A percentile compares a stretch with the other conserved stretches of the same genome.
phyloP scores from a whole-genome alignment of 1,284 basidiomycete species.

The Psilocybe mexicana region DNA sequence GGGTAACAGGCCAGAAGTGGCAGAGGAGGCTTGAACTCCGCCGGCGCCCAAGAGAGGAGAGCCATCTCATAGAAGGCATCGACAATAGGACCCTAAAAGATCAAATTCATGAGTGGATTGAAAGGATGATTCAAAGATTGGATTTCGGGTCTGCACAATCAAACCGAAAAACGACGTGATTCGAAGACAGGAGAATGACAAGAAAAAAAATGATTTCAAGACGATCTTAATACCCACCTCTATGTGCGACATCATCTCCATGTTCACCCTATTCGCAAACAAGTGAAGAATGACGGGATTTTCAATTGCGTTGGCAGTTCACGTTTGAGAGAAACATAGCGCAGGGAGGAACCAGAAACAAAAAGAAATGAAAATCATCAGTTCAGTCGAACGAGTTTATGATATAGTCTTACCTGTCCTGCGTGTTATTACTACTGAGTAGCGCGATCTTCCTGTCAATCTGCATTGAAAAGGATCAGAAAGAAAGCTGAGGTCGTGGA shows the following conservation, averaged over 20 bases:
- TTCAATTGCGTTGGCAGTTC: too few relatives aligned
- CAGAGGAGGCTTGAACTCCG: constrained; percentile 2
- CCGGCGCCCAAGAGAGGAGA: constrained; percentile 7
- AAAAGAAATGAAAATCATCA: background rate
- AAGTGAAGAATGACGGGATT: too few relatives aligned
- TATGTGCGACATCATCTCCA: constrained; percentile 15
- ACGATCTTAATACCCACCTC: background rate
- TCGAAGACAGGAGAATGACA: too few relatives aligned
- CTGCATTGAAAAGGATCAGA: background rate
- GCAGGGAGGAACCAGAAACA: background rate
- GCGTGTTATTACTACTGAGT: constrained; percentile 13
- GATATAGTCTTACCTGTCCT: constrained; percentile 3
- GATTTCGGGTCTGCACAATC: too few relatives aligned
- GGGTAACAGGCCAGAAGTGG: background rate
- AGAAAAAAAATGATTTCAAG: background rate
- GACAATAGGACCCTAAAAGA: constrained; percentile 8
- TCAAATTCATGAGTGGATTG: too few relatives aligned
- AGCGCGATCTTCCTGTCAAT: constrained; percentile 12
- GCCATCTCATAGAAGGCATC: constrained; percentile 16
- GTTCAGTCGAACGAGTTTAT: too few relatives aligned
- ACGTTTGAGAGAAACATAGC: background rate
- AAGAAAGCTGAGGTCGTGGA: too few relatives aligned
- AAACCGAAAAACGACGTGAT: too few relatives aligned
- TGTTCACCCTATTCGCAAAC: constrained; percentile 6
- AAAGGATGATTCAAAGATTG: too few relatives aligned